These are phyloP conservation scores for Penicillium turbatum DNA, from an alignment of 495 filamentous ascomycete genomes.

Conservation along the genomic window DNA sequence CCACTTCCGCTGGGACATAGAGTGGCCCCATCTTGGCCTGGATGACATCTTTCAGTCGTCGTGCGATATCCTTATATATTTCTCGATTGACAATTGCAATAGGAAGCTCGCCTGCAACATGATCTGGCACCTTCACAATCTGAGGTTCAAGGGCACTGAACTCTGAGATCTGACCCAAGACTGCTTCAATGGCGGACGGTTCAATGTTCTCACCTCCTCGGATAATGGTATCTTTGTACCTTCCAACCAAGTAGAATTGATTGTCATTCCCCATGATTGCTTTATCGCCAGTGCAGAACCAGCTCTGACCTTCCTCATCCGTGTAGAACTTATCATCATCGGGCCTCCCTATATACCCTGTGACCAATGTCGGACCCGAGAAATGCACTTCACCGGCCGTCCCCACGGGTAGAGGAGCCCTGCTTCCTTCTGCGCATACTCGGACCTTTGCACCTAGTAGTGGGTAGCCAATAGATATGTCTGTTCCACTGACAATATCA, in stretches of 20 bases:
- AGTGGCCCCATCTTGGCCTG: conserved; percentile 26
- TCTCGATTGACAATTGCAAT: conserved; percentile 14
- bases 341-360: conserved; percentile 25
- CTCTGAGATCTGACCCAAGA: conserved; percentile 23
- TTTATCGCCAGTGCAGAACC: conserved; percentile 45
- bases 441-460: conserved; percentile 30
- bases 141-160: conserved; percentile 17
- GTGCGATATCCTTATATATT: no score
- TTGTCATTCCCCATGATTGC: conserved; percentile 36
- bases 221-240: conserved; percentile 49
- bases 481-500: conserved; percentile 14
- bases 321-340: conserved; percentile 32
- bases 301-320: conserved; percentile 25
- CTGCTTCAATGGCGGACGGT: conserved; percentile 36
- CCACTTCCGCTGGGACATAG: conserved; percentile 31
- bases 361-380: conserved; percentile 26
- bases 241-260: conserved; percentile 35
- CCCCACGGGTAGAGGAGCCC: background rate
- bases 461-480: conserved; percentile 26
- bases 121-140: conserved; percentile 12
- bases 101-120: conserved; percentile 26
- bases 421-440: conserved; percentile 12
- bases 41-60: conserved; percentile 23
- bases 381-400: conserved; percentile 42
- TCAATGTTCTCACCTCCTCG: conserved; percentile 47